These are phyloP conservation scores for Rubia yunnanensis DNA, from an alignment of 257 asterid species.

Conservation along the genomic window DNA sequence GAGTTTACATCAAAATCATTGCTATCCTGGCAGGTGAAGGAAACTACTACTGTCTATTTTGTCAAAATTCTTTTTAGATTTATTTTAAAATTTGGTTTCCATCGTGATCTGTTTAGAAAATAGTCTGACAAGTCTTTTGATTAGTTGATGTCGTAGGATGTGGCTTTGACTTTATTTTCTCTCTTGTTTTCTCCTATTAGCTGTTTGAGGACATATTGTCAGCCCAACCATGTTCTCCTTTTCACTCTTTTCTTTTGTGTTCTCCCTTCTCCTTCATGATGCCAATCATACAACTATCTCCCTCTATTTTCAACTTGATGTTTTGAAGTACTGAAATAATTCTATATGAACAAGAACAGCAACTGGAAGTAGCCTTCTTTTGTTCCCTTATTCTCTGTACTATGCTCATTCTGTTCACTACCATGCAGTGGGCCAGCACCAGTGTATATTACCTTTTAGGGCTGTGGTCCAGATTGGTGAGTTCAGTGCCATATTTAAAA, in stretches of 20 bases:
- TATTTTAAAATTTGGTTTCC: neutral
- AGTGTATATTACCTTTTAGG: constrained; percentile 96
- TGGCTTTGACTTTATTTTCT: neutral
- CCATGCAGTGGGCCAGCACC: constrained; percentile 93
- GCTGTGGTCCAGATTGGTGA: constrained; percentile 96
- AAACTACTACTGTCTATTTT: neutral
- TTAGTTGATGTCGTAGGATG: neutral
- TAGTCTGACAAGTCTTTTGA: neutral
- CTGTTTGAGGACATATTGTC: neutral
- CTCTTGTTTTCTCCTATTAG: neutral
- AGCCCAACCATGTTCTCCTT: neutral
- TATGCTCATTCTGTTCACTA: constrained; percentile 9
- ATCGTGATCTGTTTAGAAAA: neutral
- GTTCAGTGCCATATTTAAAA: constrained; percentile 92
- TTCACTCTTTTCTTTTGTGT: neutral
- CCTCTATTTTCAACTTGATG: neutral
- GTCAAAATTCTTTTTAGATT: neutral
- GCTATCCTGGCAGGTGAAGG: constrained; percentile 88
- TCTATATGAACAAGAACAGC: neutral
- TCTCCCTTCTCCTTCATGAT: neutral
- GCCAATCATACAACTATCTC: neutral
- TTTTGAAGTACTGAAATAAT: neutral
- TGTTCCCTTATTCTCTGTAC: neutral
- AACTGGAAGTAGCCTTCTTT: neutral
- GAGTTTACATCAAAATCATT: constrained; percentile 85